Evolutionary conservation across 257 asterid species (phyloP).

Genomic region (Solanum dulcamara): DNA sequence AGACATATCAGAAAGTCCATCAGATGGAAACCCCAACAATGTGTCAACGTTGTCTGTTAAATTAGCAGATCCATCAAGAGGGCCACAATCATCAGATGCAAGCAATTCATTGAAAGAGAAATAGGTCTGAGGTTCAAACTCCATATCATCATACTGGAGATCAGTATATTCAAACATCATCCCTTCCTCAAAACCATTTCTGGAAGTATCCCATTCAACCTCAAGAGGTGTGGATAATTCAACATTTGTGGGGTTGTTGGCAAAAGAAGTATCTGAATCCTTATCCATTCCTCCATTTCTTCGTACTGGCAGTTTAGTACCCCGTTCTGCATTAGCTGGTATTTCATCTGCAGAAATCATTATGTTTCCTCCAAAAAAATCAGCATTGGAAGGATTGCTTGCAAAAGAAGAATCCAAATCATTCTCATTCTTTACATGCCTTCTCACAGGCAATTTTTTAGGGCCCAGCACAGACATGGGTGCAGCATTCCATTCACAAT

Average conservation of each 20-base stretch:
- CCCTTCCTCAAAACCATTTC: conserved; percentile 29
- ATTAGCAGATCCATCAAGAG: conserved; percentile 15
- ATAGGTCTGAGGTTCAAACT: conserved; percentile 90
- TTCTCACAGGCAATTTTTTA: conserved; percentile 55
- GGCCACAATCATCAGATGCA: conserved; percentile 36
- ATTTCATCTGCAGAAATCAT: conserved; percentile 29
- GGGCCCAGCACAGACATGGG: conserved; percentile 29
- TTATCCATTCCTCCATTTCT: conserved; percentile 13
- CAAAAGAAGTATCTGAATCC: conserved; percentile 14
- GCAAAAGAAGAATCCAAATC: conserved; percentile 11
- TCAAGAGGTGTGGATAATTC: conserved; percentile 12
- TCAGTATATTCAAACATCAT: conserved; percentile 31
- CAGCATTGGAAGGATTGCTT: conserved; percentile 19
- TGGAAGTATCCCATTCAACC: conserved; percentile 30
- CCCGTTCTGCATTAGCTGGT: not conserved
- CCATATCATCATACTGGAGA: conserved; percentile 44
- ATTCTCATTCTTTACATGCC: conserved; percentile 41
- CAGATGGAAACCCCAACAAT: conserved; percentile 17
- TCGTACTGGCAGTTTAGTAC: conserved; percentile 27
- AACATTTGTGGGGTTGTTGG: conserved; percentile 3
- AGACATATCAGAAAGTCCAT: conserved; percentile 14
- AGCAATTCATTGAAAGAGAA: conserved; percentile 73
- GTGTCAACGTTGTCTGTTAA: conserved; percentile 16
- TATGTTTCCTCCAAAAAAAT: conserved; percentile 19
- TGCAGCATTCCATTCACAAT: conserved; percentile 25